These are phyloP conservation scores for Aureobasidium sp. DNA, from an alignment of 2,329 filamentous ascomycete genomes.

Conservation along the genomic window DNA sequence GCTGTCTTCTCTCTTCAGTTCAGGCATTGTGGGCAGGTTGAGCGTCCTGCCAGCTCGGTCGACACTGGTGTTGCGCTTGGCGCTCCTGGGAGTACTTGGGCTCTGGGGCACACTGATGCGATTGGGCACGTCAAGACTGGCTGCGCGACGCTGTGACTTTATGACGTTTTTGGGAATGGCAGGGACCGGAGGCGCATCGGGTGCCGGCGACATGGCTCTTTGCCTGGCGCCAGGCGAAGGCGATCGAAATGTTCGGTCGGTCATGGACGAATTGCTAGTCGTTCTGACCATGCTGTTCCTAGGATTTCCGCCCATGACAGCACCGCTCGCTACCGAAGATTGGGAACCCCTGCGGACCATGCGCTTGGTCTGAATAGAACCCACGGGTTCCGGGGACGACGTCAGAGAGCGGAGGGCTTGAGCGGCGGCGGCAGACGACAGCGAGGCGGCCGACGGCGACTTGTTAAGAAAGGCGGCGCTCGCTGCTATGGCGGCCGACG, in stretches of 20 bases:
- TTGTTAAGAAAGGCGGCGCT: constrained; percentile 71
- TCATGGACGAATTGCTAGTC: constrained; percentile 75
- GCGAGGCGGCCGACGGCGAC: constrained; percentile 54
- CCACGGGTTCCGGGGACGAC: constrained; percentile 70
- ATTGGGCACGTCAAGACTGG: constrained; percentile 45
- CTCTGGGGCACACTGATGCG: constrained; percentile 40
- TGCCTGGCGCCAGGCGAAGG: constrained; percentile 52
- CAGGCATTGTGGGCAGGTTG: constrained; percentile 37
- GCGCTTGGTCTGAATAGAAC: constrained; percentile 80
- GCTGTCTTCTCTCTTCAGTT: constrained; percentile 37
- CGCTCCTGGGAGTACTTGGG: constrained; percentile 33
- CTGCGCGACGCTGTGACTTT: constrained; percentile 34
- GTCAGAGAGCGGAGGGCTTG: constrained; percentile 74
- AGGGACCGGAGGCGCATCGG: constrained; percentile 64
- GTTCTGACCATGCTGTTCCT: constrained; percentile 50
- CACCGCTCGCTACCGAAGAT: constrained; percentile 56
- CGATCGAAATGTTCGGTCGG: constrained; percentile 77
- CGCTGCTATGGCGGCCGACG: constrained; percentile 65
- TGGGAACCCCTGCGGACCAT: constrained; percentile 66
- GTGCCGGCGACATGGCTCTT: constrained; percentile 22
- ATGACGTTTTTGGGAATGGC: constrained; percentile 45
- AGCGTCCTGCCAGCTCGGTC: constrained; percentile 22
- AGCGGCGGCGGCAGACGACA: constrained; percentile 81
- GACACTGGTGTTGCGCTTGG: constrained; percentile 27
- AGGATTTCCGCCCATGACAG: constrained; percentile 20